Conservation (phyloP, 192 early-diverging fungal species). For the Coemansia sp. region DNA sequence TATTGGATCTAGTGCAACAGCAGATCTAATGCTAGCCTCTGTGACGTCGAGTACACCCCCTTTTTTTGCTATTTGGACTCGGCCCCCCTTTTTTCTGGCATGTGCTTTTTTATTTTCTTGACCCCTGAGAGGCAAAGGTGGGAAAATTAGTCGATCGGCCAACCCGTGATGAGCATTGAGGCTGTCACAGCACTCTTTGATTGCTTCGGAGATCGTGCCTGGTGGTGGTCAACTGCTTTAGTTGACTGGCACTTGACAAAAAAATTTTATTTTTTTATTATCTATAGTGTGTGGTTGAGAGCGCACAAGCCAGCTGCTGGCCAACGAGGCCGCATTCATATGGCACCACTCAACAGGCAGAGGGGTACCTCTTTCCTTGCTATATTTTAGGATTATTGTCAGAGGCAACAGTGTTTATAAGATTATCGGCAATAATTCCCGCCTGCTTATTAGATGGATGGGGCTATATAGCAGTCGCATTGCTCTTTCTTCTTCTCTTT, state of each 20-base stretch:
- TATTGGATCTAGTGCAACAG: too few species aligned
- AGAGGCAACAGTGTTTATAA: too few species aligned
- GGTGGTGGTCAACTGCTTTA: not conserved
- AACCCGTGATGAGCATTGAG: not conserved
- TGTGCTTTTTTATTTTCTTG: not conserved
- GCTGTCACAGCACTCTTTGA: not conserved
- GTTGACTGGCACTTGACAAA: not conserved
- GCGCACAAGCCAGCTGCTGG: conserved; percentile 7
- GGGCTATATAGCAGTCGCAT: not conserved
- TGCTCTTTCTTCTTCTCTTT: conserved; percentile 3
- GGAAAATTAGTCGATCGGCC: not conserved
- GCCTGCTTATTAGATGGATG: not conserved
- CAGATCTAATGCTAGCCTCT: too few species aligned
- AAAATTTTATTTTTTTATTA: not conserved
- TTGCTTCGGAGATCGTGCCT: not conserved
- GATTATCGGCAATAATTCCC: too few species aligned
- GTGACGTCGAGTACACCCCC: too few species aligned
- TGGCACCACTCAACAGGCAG: too few species aligned
- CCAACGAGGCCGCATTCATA: not conserved
- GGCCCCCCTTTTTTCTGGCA: not conserved
- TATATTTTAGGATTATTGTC: not conserved
- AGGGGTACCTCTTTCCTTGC: not conserved
- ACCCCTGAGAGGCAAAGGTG: not conserved
- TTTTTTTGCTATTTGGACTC: too few species aligned
- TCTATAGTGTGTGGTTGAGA: not conserved